phyloP scores from a whole-genome alignment of 2,329 filamentous ascomycete genomes.

The Xylaria sp. region DNA sequence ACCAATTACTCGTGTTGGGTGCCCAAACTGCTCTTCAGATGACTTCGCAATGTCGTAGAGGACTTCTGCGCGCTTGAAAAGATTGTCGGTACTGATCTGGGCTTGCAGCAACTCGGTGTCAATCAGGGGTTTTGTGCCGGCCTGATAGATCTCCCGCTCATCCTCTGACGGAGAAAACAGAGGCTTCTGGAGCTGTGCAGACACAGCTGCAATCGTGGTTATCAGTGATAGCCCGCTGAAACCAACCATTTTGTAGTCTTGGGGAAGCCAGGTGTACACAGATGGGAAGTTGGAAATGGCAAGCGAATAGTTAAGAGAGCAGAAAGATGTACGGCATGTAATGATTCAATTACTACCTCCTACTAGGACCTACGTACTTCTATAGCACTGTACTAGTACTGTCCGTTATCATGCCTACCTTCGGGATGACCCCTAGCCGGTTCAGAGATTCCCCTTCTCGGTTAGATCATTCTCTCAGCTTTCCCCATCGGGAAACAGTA shows the following conservation, averaged over 20 bases:
- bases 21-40: constrained; percentile 69
- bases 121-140: constrained; percentile 55
- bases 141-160: constrained; percentile 30
- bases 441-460: constrained; percentile 23
- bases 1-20: constrained; percentile 77
- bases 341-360: not conserved
- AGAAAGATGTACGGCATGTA: constrained; percentile 21
- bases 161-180: constrained; percentile 38
- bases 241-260: constrained; percentile 35
- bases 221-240: constrained; percentile 34
- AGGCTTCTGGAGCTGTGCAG: constrained; percentile 45
- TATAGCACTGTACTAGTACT: not conserved
- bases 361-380: no score
- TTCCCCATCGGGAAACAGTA: constrained; percentile 19
- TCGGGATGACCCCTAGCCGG: constrained; percentile 17
- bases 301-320: not conserved
- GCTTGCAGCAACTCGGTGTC: constrained; percentile 67
- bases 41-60: constrained; percentile 72
- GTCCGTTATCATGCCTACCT: not conserved
- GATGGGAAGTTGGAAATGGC: not conserved
- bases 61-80: constrained; percentile 68
- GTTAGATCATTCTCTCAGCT: constrained; percentile 14
- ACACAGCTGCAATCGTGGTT: constrained; percentile 30
- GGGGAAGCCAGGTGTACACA: not conserved
- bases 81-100: constrained; percentile 65